These are phyloP conservation scores for Fusarium sp. DNA, from an alignment of 2,329 filamentous ascomycete genomes.

Conservation along the genomic window DNA sequence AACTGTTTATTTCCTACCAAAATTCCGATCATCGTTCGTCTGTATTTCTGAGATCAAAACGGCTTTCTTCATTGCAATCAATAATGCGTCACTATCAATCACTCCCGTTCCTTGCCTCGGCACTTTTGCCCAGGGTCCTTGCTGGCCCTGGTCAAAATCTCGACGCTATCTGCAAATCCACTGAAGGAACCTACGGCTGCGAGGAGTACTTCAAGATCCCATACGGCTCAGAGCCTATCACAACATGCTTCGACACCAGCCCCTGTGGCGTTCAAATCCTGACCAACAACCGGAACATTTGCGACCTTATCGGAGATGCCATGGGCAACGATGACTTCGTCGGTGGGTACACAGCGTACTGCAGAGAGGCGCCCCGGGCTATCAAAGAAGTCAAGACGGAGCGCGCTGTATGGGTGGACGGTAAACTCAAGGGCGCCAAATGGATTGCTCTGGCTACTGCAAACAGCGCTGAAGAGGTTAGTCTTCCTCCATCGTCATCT, in stretches of 20 bases:
- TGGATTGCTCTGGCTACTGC: neutral
- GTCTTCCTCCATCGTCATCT: too few relatives aligned
- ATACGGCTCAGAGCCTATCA: conserved; percentile 17
- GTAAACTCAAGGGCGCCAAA: conserved; percentile 12
- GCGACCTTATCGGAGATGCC: conserved; percentile 10
- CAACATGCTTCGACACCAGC: conserved; percentile 11
- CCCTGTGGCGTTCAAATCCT: conserved; percentile 22
- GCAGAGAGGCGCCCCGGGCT: neutral
- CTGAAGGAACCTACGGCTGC: conserved; percentile 26
- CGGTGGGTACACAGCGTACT: conserved; percentile 3
- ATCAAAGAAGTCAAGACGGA: conserved; percentile 16
- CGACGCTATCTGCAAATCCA: conserved; percentile 18
- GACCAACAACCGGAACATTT: conserved; percentile 18
- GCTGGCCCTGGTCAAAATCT: conserved; percentile 23
- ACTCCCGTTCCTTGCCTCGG: neutral
- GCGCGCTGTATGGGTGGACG: conserved; percentile 7
- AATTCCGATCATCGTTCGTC: neutral
- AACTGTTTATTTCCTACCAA: neutral
- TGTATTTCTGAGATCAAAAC: fast-evolving
- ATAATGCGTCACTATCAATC: neutral
- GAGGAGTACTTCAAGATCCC: conserved; percentile 10
- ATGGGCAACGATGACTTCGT: conserved; percentile 12
- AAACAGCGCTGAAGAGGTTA: neutral
- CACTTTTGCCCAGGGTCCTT: neutral
- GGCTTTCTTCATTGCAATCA: fast-evolving